A percentile compares a stretch with the other conserved stretches of the same genome.
Conservation (phyloP, 2,329 filamentous ascomycete genomes). For the Cladophialophora chaetospira region DNA sequence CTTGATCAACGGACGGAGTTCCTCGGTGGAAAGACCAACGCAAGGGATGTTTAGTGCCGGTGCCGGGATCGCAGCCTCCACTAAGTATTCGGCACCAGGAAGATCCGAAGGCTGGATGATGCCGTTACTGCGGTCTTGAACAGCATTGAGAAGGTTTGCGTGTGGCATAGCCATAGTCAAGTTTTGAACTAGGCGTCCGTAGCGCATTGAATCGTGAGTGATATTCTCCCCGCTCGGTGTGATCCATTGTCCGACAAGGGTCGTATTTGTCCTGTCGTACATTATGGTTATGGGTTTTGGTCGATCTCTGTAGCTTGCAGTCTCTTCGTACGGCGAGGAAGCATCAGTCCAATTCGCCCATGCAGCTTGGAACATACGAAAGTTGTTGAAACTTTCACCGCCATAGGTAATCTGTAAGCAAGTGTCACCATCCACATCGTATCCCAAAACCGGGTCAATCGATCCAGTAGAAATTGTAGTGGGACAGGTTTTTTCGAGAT, state of each 20-base stretch:
- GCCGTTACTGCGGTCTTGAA: constrained; percentile 60
- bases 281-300: constrained; percentile 65
- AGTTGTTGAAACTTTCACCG: constrained; percentile 69
- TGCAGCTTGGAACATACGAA: constrained; percentile 59
- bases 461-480: constrained; percentile 56
- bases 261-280: constrained; percentile 74
- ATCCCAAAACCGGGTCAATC: constrained; percentile 23
- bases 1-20: constrained; percentile 61
- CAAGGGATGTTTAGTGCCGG: constrained; percentile 74
- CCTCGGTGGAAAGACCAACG: constrained; percentile 64
- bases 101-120: constrained; percentile 71
- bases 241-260: constrained; percentile 70
- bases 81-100: constrained; percentile 66
- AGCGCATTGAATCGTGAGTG: constrained; percentile 50
- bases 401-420: constrained; percentile 72
- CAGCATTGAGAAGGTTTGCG: constrained; percentile 66
- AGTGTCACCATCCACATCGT: constrained; percentile 47
- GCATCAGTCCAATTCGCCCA: constrained; percentile 56
- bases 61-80: constrained; percentile 69
- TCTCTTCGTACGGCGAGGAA: constrained; percentile 45
- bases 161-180: constrained; percentile 78
- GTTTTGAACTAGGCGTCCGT: constrained; percentile 69
- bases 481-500: constrained; percentile 60
- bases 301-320: constrained; percentile 39
- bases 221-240: constrained; percentile 56